Evolutionary conservation across 352 stramenopile genomes (phyloP).

Genomic region (Aphanomyces astaci): DNA sequence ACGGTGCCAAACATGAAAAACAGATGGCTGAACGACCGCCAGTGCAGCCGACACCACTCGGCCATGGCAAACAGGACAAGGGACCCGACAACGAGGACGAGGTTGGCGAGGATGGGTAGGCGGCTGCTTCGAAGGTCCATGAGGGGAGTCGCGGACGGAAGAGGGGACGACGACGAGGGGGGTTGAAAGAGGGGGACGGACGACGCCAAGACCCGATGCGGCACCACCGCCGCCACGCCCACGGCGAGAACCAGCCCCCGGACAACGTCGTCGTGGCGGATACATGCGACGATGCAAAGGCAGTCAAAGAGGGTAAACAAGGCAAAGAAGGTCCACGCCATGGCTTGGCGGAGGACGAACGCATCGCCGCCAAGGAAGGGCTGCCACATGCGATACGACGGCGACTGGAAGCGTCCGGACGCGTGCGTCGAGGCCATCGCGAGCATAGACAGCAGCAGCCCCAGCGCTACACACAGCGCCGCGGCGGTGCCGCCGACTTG

Average conservation of each 20-base stretch:
- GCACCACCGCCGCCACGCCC: slow-evolving; percentile 31
- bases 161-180: too few relatives aligned
- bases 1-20: slow-evolving; percentile 44
- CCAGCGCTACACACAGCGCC: slow-evolving; percentile 27
- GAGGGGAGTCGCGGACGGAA: too few relatives aligned
- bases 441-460: slow-evolving; percentile 28
- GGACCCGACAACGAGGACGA: slow-evolving; percentile 29
- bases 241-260: slow-evolving; percentile 29
- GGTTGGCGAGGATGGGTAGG: slow-evolving; percentile 30
- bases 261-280: slow-evolving; percentile 15
- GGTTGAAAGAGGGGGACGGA: slow-evolving; percentile 30
- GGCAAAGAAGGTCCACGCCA: slow-evolving; percentile 46
- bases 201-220: slow-evolving; percentile 32
- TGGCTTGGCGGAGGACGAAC: slow-evolving; percentile 42
- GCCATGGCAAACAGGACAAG: slow-evolving; percentile 32
- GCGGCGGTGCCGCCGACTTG: slow-evolving; percentile 24
- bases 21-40: slow-evolving; percentile 25
- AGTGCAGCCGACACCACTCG: slow-evolving; percentile 31
- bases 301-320: slow-evolving; percentile 47
- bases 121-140: too few relatives aligned
- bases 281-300: slow-evolving; percentile 29
- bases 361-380: slow-evolving; percentile 41
- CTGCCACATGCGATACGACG: slow-evolving; percentile 35
- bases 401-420: slow-evolving; percentile 28
- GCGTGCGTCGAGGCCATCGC: slow-evolving; percentile 31